phyloP scores from a whole-genome alignment of 2,329 filamentous ascomycete genomes.

The Curvularia sp. region DNA sequence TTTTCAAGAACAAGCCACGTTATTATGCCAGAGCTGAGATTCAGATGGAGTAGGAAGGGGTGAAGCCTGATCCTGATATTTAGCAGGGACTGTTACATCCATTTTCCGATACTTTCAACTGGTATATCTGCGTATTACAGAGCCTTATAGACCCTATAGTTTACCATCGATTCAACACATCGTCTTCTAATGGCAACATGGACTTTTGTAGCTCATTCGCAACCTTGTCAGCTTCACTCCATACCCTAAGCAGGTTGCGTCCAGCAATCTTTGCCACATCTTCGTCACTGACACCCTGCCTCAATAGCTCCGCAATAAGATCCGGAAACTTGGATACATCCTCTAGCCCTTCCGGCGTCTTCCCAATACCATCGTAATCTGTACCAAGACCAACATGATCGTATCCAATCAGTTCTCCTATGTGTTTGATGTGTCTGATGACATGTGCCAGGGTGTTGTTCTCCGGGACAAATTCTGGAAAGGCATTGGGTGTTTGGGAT shows the following conservation, averaged over 20 bases:
- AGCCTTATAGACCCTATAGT: neutral
- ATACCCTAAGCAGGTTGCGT: slow-evolving; percentile 82
- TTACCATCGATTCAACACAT: slow-evolving; percentile 11
- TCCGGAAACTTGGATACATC: slow-evolving; percentile 86
- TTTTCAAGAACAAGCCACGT: neutral
- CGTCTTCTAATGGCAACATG: slow-evolving; percentile 55
- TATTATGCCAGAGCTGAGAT: neutral
- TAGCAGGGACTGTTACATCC: neutral
- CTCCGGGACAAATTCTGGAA: slow-evolving; percentile 71
- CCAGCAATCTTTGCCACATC: slow-evolving; percentile 80
- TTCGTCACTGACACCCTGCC: slow-evolving; percentile 73
- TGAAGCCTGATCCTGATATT: neutral
- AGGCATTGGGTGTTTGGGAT: slow-evolving; percentile 64
- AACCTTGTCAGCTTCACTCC: slow-evolving; percentile 78
- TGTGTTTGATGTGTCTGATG: slow-evolving; percentile 80
- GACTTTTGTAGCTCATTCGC: slow-evolving; percentile 68
- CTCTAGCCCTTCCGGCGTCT: slow-evolving; percentile 75
- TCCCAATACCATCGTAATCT: slow-evolving; percentile 82
- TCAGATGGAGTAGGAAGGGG: neutral
- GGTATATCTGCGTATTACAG: neutral
- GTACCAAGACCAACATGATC: slow-evolving; percentile 87
- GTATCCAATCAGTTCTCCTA: slow-evolving; percentile 83
- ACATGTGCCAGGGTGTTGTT: slow-evolving; percentile 80
- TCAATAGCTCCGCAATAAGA: slow-evolving; percentile 76
- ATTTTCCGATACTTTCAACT: neutral